A percentile compares a stretch with the other conserved stretches of the same genome.
phyloP scores from a whole-genome alignment of 495 filamentous ascomycete genomes.

The Aspergillus mulundensis region DNA sequence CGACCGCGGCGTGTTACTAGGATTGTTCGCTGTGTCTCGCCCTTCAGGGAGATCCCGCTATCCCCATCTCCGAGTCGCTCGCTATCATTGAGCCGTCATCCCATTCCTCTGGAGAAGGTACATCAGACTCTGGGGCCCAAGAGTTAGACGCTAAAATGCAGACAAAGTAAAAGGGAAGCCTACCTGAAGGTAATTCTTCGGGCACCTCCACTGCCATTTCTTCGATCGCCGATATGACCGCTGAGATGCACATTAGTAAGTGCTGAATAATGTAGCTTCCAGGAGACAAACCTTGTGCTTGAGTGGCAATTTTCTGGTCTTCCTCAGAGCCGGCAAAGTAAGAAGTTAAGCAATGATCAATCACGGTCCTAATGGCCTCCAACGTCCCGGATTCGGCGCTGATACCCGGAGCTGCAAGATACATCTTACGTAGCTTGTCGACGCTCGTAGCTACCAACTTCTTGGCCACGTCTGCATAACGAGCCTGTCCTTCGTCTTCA shows the following conservation, averaged over 20 bases:
- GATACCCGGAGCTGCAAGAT: constrained; percentile 22
- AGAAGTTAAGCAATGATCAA: constrained; percentile 37
- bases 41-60: constrained; percentile 33
- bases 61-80: constrained; percentile 41
- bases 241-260: constrained; percentile 21
- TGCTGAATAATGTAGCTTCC: not conserved
- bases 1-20: constrained; percentile 16
- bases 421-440: constrained; percentile 30
- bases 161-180: constrained; percentile 18
- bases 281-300: constrained; percentile 36
- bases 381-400: constrained; percentile 35
- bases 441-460: constrained; percentile 34
- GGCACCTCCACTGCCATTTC: constrained; percentile 34
- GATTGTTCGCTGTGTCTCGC: not conserved
- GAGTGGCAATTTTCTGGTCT: constrained; percentile 30
- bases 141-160: constrained; percentile 21
- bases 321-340: constrained; percentile 43
- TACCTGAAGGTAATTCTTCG: constrained; percentile 43
- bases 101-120: constrained; percentile 42
- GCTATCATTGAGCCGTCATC: constrained; percentile 41
- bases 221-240: constrained; percentile 28
- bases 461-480: constrained; percentile 26
- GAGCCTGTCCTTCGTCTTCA: constrained; percentile 24
- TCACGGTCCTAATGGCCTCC: constrained; percentile 34
- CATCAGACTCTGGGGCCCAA: constrained; percentile 36